These are phyloP conservation scores for Phytophthora uliginosa DNA, from an alignment of 352 stramenopile species.

Conservation along the genomic window DNA sequence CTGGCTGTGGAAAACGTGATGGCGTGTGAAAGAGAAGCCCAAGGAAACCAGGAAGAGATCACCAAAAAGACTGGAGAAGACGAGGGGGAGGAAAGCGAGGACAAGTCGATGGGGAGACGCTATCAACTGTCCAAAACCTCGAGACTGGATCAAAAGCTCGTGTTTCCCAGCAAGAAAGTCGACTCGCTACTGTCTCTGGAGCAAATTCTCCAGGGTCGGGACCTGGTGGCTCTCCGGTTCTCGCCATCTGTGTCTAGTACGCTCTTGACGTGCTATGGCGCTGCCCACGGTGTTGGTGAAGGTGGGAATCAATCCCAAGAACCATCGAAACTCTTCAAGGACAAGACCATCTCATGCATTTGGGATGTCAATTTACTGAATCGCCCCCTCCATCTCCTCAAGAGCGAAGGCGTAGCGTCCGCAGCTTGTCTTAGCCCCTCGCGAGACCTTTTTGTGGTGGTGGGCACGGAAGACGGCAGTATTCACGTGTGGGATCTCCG, in stretches of 20 bases:
- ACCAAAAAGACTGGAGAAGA: slow-evolving; percentile 22
- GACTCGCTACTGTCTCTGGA: slow-evolving; percentile 29
- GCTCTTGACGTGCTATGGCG: slow-evolving; percentile 53
- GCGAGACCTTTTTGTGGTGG: slow-evolving; percentile 64
- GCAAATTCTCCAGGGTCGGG: slow-evolving; percentile 38
- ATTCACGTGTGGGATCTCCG: slow-evolving; percentile 80
- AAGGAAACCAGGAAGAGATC: slow-evolving; percentile 21
- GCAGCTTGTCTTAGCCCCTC: slow-evolving; percentile 53
- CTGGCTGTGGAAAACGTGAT: slow-evolving; percentile 65
- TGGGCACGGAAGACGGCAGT: slow-evolving; percentile 68
- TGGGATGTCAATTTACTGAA: slow-evolving; percentile 75
- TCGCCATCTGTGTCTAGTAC: slow-evolving; percentile 62
- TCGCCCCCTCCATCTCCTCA: slow-evolving; percentile 52
- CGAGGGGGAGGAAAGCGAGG: slow-evolving; percentile 19
- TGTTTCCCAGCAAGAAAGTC: slow-evolving; percentile 36
- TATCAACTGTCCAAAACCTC: slow-evolving; percentile 48
- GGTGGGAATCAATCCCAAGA: slow-evolving; percentile 14
- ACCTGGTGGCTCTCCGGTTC: slow-evolving; percentile 55
- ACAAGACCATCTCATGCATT: slow-evolving; percentile 68
- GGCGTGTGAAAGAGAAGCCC: slow-evolving; percentile 18
- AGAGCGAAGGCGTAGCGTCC: slow-evolving; percentile 57
- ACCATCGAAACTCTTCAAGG: slow-evolving; percentile 16
- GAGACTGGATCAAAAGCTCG: slow-evolving; percentile 41
- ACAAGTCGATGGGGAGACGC: slow-evolving; percentile 12
- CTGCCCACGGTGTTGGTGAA: not conserved